A percentile compares a stretch with the other conserved stretches of the same genome.
Conservation (phyloP, 352 stramenopile genomes). For the Phytophthora capsici region DNA sequence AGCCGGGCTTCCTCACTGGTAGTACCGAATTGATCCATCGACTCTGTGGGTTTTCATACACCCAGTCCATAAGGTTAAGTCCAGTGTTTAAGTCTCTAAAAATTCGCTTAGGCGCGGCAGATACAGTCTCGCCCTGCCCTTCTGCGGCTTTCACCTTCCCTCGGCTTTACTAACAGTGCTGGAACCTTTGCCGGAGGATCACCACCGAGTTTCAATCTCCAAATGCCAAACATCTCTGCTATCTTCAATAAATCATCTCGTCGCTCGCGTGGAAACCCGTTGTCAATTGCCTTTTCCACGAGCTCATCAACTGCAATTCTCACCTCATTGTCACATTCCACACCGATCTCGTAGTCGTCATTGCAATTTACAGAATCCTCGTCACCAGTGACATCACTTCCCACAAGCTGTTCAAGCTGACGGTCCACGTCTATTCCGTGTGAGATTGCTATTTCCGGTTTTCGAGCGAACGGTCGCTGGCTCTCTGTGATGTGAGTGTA, state of each 20-base stretch:
- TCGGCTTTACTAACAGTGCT: too few relatives aligned
- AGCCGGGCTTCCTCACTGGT: neutral
- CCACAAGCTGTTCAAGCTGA: neutral
- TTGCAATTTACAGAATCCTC: neutral
- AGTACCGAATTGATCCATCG: neutral
- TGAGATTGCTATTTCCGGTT: too few relatives aligned
- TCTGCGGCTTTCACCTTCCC: neutral
- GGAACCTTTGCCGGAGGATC: too few relatives aligned
- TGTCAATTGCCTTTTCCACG: neutral
- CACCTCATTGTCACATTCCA: neutral
- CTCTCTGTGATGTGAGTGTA: too few relatives aligned
- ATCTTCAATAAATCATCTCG: too few relatives aligned
- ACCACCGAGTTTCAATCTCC: too few relatives aligned
- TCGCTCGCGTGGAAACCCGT: too few relatives aligned
- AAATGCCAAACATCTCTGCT: too few relatives aligned
- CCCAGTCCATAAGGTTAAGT: neutral
- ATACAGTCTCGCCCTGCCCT: too few relatives aligned
- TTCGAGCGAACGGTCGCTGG: too few relatives aligned
- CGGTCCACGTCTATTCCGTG: neutral
- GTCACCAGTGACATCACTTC: too few relatives aligned
- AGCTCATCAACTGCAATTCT: neutral
- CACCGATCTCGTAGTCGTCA: neutral
- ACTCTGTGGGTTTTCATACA: constrained; percentile 2
- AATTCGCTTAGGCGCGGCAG: neutral
- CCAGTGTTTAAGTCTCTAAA: neutral